Base-by-base conservation (phyloP, 1,139 yeast species). In the Lodderomyces jiufengensis region DNA sequence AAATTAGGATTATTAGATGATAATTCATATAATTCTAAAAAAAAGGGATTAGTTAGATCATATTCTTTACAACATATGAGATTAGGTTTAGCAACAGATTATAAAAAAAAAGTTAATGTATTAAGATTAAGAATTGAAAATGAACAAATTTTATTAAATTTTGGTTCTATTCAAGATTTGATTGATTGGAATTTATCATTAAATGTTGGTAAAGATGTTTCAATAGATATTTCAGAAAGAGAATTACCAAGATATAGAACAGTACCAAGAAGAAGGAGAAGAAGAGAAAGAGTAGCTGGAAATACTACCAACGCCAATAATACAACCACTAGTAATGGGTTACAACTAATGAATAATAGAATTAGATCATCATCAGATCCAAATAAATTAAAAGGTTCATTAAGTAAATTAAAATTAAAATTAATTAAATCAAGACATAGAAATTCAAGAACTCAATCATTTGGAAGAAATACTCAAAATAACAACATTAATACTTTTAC, bases 51-150 rank as follows among this genome's bases (percentile, higher is more conserved):
- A 15, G 51, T 72, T 20, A 67, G 80, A 41, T 73, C 84, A 0
- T 83, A 78, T 49, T 74, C 88, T 2, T 61, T 84, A 29, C 94
- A 84, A 52, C 76, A 78, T 54, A 80, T 84, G n/a, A 73, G 66
- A 46, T 54, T 80, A 37, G 94, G 94, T 0, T 58, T 82, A 15
- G 90, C 92, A 1, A 64, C 73, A 3, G 94, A 84, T 52, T 81
- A 84, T 56, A 69, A 64, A 39, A 84, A 84, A 54, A 67, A 70
- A 34, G 63, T 70, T 41, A 65, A 76, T 57, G 82, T 79, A 2
- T 54, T 84, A 25, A 59, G 94, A 38, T 45, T 83, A 25, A 65
- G 92, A 25, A 64, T 78, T 27, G 92, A 84, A 55, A 71, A 76
- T 33, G 88, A 82, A 51, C 92, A 84, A 49, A 66, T 83, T 38